Evolutionary conservation across 371 early-diverging fungal species (phyloP), one percentile per base, ranked within the genome.

Genomic region (Actinomortierella wolfii): DNA sequence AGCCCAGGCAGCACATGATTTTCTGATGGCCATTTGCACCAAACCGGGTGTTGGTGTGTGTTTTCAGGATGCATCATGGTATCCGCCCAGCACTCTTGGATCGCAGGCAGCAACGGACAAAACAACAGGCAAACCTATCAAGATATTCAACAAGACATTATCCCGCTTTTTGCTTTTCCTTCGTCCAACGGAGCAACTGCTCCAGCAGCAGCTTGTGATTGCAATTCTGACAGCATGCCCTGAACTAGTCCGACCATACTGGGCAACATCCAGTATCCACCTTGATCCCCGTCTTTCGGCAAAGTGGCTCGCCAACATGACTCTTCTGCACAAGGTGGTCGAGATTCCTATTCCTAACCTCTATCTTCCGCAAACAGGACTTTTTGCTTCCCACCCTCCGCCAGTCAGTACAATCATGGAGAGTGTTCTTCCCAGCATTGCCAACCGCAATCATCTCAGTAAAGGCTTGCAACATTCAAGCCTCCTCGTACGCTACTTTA

Each of bases 251-350:
- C 83, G 85, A 66, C 73, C 80, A 92, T 94, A 82, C 60, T 92
- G 89, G 89, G 69, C 79, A 51, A 73, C 64, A 15, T 70, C 77
- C 11, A 65, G 79, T 13, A 50, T 90, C 39, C 86, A 89, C 26
- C 81, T 92, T 69, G 94, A 94, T n/a, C 94, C 94, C 2, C 86
- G 92, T 24, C 77, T 88, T 20, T 89, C 89, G 0, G 76, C 83
- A 4, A 83, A 86, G 64, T 95, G 92, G 91, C 59, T 94, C 15
- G 83, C 88, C 25, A 94, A 89, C 60, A 84, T 92, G 76, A 85
- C 91, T 0, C 64, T 93, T 5, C 79, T 89, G 7, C 87, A 89
- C 55, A 85, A 86, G 46, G 76, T 91, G 26, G 81, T 93, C 26
- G 71, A 79, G 23, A 74, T 92, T n/a, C 86, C 92, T 1, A 79